Conservation (phyloP, 805 yeast species). For the Zygoascus bituminiphila region DNA sequence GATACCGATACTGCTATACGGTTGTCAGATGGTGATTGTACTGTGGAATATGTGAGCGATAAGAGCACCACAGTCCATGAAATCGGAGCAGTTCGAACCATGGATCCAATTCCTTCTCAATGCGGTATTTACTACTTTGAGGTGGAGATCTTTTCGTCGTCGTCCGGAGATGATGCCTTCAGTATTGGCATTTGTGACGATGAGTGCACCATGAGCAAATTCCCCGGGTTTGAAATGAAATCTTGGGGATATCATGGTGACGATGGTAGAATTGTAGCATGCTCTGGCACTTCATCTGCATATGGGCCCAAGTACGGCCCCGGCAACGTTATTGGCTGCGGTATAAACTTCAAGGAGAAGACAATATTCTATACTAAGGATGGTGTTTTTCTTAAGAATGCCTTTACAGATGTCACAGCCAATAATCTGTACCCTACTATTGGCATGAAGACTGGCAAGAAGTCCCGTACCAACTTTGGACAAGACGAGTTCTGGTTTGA, state of each 20-base stretch:
- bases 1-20: conserved; percentile 10
- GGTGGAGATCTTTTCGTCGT: conserved; percentile 28
- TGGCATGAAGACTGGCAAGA: conserved; percentile 37
- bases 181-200: conserved; percentile 40
- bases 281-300: conserved; percentile 34
- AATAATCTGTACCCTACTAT: conserved; percentile 39
- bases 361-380: conserved; percentile 73
- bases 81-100: conserved; percentile 25
- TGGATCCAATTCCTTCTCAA: conserved; percentile 31
- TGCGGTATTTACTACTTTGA: conserved; percentile 47
- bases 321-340: conserved; percentile 74
- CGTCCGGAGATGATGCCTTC: conserved; percentile 27
- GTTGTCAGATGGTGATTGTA: conserved; percentile 11
- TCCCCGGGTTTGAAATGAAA: conserved; percentile 42
- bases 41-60: conserved; percentile 4
- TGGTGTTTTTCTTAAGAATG: conserved; percentile 56
- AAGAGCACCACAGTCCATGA: conserved; percentile 5
- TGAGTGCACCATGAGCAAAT: conserved; percentile 26
- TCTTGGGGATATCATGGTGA: conserved; percentile 48
- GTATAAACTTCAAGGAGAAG: conserved; percentile 58
- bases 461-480: conserved; percentile 45
- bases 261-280: conserved; percentile 37
- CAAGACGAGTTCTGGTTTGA: conserved; percentile 48
- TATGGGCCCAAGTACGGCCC: conserved; percentile 41
- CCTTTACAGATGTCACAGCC: conserved; percentile 39